Conservation (phyloP, 2,329 filamentous ascomycete species). For the Exophiala alcalophila region DNA sequence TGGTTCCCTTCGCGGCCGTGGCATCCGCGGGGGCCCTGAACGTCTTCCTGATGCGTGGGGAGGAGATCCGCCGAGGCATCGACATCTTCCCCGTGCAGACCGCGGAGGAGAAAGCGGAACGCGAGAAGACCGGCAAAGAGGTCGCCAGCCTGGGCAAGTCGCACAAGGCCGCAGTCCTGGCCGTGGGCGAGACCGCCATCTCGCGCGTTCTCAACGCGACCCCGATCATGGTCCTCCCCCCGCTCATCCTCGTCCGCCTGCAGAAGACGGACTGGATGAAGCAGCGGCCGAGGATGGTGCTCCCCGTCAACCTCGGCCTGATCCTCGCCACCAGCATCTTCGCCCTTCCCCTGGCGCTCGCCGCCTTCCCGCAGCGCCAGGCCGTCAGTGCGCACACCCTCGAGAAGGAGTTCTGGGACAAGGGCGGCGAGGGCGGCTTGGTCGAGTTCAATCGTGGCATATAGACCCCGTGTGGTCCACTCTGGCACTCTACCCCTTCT, state of each 20-base stretch:
- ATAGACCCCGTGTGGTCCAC: conserved; percentile 47
- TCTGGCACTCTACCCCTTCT: too few species aligned
- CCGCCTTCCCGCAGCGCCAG: conserved; percentile 89
- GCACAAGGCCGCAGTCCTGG: conserved; percentile 80
- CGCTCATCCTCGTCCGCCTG: conserved; percentile 77
- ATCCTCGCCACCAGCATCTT: conserved; percentile 85
- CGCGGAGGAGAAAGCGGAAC: conserved; percentile 63
- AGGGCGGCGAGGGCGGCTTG: conserved; percentile 72
- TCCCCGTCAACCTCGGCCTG: conserved; percentile 80
- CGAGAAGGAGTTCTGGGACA: conserved; percentile 81
- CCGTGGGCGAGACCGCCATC: conserved; percentile 88
- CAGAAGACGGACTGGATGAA: conserved; percentile 82
- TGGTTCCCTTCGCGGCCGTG: conserved; percentile 94
- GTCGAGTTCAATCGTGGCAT: conserved; percentile 98
- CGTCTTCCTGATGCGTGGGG: conserved; percentile 94
- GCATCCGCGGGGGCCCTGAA: conserved; percentile 88
- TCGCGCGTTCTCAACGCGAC: conserved; percentile 90
- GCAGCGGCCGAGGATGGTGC: conserved; percentile 69
- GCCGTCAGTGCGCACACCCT: conserved; percentile 70
- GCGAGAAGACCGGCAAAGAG: conserved; percentile 62
- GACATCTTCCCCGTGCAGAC: conserved; percentile 83
- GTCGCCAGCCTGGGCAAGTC: conserved; percentile 77
- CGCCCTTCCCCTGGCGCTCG: conserved; percentile 83
- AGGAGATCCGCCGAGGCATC: conserved; percentile 91
- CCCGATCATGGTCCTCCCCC: conserved; percentile 95